These are phyloP conservation scores for Sphenostylis stenocarpa DNA, from an alignment of 306 rosid species.

Conservation along the genomic window DNA sequence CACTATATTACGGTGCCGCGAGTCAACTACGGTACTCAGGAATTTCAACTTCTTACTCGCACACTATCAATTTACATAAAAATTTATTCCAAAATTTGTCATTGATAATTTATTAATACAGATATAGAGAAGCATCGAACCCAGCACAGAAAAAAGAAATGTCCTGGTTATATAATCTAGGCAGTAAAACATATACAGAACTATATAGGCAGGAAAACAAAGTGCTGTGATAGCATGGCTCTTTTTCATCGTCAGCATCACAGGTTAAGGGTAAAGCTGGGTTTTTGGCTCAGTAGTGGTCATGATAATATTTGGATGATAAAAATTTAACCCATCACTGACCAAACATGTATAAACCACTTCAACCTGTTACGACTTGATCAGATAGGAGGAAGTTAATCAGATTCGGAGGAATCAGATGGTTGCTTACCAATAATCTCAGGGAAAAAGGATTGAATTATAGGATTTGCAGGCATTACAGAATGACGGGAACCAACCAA, in stretches of 20 bases:
- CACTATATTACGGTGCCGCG: background rate
- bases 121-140: constrained; percentile 8
- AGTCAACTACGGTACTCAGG: background rate
- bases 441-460: constrained; percentile 45
- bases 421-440: constrained; percentile 47
- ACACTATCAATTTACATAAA: background rate
- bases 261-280: constrained; percentile 1
- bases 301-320: background rate
- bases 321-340: constrained; percentile 3
- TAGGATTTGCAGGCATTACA: constrained; percentile 42
- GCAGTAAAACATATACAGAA: constrained; percentile 31
- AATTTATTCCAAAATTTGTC: background rate
- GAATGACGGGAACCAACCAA: constrained; percentile 61
- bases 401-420: constrained; percentile 51
- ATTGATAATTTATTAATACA: constrained; percentile 19
- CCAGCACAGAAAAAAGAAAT: background rate
- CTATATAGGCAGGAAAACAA: background rate
- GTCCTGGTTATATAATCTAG: constrained; percentile 11
- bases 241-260: constrained; percentile 56
- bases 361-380: background rate
- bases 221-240: constrained; percentile 34
- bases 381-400: constrained; percentile 12
- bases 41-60: background rate
- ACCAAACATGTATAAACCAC: constrained; percentile 8
- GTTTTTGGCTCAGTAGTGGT: background rate